Base-by-base conservation (phyloP, 2,329 filamentous ascomycete genomes). In the Ophiostoma himal-ulmi region DNA sequence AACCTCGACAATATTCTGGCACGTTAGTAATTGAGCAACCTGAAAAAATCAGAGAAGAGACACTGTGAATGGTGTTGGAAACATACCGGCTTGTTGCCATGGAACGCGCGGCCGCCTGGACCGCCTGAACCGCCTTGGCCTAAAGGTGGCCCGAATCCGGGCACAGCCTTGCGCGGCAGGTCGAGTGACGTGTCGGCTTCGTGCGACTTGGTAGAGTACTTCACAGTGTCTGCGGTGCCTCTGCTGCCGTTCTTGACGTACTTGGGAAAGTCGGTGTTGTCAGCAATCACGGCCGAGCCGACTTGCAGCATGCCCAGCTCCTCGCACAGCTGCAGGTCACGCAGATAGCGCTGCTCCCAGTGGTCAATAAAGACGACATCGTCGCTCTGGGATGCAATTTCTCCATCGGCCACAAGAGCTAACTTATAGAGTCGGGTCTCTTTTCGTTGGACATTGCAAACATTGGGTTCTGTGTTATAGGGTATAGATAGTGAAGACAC, bases 241-340 rank as follows among this genome's bases (percentile, higher is more conserved):
- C 75, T 70, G 3, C 76, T 75, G 5, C 77, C 76, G 34, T 69
- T 73, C 71, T 76, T 74, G 8, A 82, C 78, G 75, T 82, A 81
- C 69, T 76, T 76, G 0, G 81, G 81, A 13, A 75, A 73, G 34
- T 81, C 73, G 37, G 81, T 79, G 72, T 83, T 83, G 73, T 83
- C 81, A 1, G 82, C 82, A 2, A 79, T 77, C 7, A 82, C 72
- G 5, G 80, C 73, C 0, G 76, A 77, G 1, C 80, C 79, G 22
- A 73, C 71, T 2, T 71, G 75, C 39, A 80, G 74, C 36, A 81
- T 68, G 1, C 74, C 72, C 37, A 80, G 70, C 10, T 78, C 74
- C 71, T 81, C 78, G 68, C 75, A 76, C 5, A 79, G 68, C 70
- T 77, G 73, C 62, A 80, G 71, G 71, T 81, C 80, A 0, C 76